Percentiles rank a stretch among this genome's conserved stretches.
These are phyloP conservation scores for Trichoderma aggressivum DNA, from an alignment of 2,329 filamentous ascomycete genomes.

Conservation along the genomic window DNA sequence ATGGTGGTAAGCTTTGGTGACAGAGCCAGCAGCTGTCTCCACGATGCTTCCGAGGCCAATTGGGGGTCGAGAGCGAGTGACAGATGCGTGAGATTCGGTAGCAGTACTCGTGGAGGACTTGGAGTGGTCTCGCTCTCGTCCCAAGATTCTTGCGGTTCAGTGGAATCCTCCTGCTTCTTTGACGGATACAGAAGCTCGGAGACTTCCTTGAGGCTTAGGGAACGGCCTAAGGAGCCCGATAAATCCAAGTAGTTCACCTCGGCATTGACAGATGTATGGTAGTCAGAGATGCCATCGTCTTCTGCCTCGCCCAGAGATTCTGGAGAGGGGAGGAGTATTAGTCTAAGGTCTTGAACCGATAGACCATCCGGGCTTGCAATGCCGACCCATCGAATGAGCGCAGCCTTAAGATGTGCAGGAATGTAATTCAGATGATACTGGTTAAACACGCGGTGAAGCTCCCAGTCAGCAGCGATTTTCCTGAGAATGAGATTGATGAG, in stretches of 20 bases:
- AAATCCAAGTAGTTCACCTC: slow-evolving; percentile 54
- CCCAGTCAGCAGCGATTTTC: slow-evolving; percentile 53
- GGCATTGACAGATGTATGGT: slow-evolving; percentile 20
- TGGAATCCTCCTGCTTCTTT: slow-evolving; percentile 20
- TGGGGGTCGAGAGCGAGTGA: slow-evolving; percentile 51
- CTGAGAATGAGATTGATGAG: slow-evolving; percentile 51
- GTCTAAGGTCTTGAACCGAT: slow-evolving; percentile 47
- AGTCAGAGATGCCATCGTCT: not conserved
- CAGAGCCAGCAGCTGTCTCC: slow-evolving; percentile 57
- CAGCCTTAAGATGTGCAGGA: slow-evolving; percentile 50
- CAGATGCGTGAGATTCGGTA: slow-evolving; percentile 59
- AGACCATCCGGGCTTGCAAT: slow-evolving; percentile 45
- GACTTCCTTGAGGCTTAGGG: slow-evolving; percentile 51
- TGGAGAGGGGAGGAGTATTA: slow-evolving; percentile 41
- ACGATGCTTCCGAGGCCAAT: slow-evolving; percentile 42
- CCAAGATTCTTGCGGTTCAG: slow-evolving; percentile 51
- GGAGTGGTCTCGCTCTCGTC: slow-evolving; percentile 40
- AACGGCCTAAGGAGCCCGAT: slow-evolving; percentile 48
- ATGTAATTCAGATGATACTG: slow-evolving; percentile 55
- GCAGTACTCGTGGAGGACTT: slow-evolving; percentile 37
- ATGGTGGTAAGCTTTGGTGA: slow-evolving; percentile 50
- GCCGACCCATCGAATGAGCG: slow-evolving; percentile 51
- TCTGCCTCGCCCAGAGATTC: slow-evolving; percentile 26
- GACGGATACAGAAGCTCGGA: slow-evolving; percentile 48
- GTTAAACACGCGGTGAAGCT: slow-evolving; percentile 53